Conservation (phyloP, 1,284 basidiomycete species). For the Stereum hirsutum region DNA sequence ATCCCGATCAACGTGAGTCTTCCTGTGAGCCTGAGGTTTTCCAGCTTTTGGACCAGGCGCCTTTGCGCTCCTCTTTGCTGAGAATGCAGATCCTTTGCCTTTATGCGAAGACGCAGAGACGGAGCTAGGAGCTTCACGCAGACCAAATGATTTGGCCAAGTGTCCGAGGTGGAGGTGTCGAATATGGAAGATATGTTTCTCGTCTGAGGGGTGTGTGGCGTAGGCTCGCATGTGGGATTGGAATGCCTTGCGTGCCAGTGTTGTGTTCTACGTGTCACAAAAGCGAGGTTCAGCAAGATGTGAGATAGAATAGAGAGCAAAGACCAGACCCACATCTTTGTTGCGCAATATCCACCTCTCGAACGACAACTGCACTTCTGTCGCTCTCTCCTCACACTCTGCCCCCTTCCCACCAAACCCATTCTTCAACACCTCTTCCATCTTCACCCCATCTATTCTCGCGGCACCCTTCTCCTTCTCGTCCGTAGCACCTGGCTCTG, state of each 20-base stretch:
- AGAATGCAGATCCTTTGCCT: constrained; percentile 8
- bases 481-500: constrained; percentile 16
- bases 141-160: constrained; percentile 91
- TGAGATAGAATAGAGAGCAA: constrained; percentile 2
- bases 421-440: constrained; percentile 64
- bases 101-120: constrained; percentile 27
- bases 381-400: constrained; percentile 88
- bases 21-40: constrained; percentile 14
- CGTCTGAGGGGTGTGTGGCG: constrained; percentile 91
- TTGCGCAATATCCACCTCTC: constrained; percentile 86
- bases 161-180: constrained; percentile 93
- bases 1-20: constrained; percentile 15
- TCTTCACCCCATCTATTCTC: constrained; percentile 24
- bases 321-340: constrained; percentile 49
- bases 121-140: constrained; percentile 84
- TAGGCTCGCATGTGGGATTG: constrained; percentile 92
- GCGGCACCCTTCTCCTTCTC: constrained; percentile 33
- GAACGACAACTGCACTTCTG: constrained; percentile 91
- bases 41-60: background rate
- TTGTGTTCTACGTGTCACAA: constrained; percentile 47
- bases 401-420: constrained; percentile 81
- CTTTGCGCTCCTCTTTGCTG: background rate
- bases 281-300: background rate
- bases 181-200: constrained; percentile 95
- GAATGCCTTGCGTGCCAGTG: constrained; percentile 80